Evolutionary conservation across 163 green algal species (phyloP), one percentile per base, ranked within the genome.

Genomic region (Chloromonas sp.): DNA sequence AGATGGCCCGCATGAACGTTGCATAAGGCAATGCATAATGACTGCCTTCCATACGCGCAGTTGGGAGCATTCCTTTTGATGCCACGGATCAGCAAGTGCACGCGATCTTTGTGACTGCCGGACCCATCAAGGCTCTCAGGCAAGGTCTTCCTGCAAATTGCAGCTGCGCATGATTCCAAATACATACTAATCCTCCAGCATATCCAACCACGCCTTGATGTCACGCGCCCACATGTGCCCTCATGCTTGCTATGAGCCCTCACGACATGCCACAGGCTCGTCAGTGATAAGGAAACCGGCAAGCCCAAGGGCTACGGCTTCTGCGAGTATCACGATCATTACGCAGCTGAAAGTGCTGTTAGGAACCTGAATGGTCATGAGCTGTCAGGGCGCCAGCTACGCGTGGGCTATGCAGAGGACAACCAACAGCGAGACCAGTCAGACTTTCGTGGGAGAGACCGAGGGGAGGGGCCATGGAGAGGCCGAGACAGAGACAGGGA

Each of bases 261-360:
- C 36, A 36, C 36, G 36, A 36, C 36, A 36, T 36, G 36, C 11
- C 58, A 82, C 91, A 98, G 96, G 86, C 86, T 99, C 60, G 94
- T 98, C 14, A 93, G 86, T 0, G 96, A 99, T 70, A 91, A 93
- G 1, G 96, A 99, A 5, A 98, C 95, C 0, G 97, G 97, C 57
- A 97, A 96, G 86, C 90, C 93, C 0, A 97, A 98, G 70, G 97
- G 97, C n/a, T 99, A 96, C 89, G 97, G 93, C 0, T 99, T 99
- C 77, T 94, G 92, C 61, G 97, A 99, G 86, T 99, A 94, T 86
- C 94, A 91, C 81, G 97, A 99, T 90, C 90, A 93, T 8, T 87
- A 91, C 70, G 97, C 94, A n/a, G 97, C 97, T 13, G 89, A 97
- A 86, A 96, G 90, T 80, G 95, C 95, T 0, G 91, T 96, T 59